Evolutionary conservation across 768 basidiomycete genomes (phyloP), one percentile per base, ranked within the genome.

Genomic region (Porpolomopsis calyptriformis): DNA sequence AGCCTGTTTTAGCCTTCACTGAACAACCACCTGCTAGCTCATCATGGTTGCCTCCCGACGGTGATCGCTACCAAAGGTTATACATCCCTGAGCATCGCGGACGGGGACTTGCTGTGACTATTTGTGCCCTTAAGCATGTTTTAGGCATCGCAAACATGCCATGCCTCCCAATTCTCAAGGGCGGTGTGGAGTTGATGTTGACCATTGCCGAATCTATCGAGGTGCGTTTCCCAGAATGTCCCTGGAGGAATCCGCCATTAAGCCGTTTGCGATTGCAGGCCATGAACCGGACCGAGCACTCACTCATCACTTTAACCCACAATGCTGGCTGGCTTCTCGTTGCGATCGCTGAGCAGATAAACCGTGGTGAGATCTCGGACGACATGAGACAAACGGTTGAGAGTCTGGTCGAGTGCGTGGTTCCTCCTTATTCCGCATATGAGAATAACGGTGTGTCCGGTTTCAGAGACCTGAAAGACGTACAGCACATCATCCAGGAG

Each of bases 61-160:
- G n/a, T n/a, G n/a, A n/a, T n/a, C n/a, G n/a, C n/a, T n/a, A n/a
- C n/a, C n/a, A n/a, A n/a, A n/a, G n/a, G n/a, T n/a, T n/a, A n/a
- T n/a, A n/a, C n/a, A n/a, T n/a, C n/a, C n/a, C n/a, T n/a, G 29
- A 31, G 29, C 29, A 14, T 31, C 29, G 29, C 14, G 29, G 29
- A 14, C 7, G 14, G 14, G 14, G 14, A 14, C 29, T 31, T 31
- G 29, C 29, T 7, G 7, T 31, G 7, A 31, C 7, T 14, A 31
- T 31, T 7, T 31, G 29, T 19, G 38, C 19, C 0, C 18, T 47
- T n/a, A 40, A 31, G n/a, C 46, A 47, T 31, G 39, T 26, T 3
- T 22, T 25, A 26, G 46, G 33, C n/a, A 25, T 47, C 9, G 46
- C 46, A 16, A 40, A 47, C 23, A 40, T 47, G 16, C 25, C 46